Evolutionary conservation across 2,329 filamentous ascomycete species (phyloP), one percentile per base, ranked within the genome.

Genomic region (Thyridium curvatum): DNA sequence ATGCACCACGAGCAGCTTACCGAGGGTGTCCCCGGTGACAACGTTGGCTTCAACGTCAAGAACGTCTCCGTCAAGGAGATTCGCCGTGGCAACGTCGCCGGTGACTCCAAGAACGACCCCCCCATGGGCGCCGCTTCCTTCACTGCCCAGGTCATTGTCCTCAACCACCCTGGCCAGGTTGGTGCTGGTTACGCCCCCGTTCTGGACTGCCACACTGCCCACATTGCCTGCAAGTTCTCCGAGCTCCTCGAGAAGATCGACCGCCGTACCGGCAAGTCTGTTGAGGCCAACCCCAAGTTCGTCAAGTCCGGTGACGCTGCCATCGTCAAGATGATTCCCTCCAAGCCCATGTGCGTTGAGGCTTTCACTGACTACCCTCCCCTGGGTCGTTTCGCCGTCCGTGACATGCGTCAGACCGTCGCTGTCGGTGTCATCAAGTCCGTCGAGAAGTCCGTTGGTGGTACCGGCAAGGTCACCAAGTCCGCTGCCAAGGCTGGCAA

Each of bases 21-120:
- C 53, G 84, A 95, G 82, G 93, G 93, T 86, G 65, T 86, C 55
- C 93, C 93, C 65, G 93, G 93, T 84, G 93, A 98, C 87, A 98
- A 98, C 81, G 93, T 98, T 71, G 93, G 93, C 62, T 98, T 98
- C 90, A 98, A 98, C 87, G 91, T 98, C 77, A 98, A 98, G 90
- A 98, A 98, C 93, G 93, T 98, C 64, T 97, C 93, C 72, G 93
- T 98, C 77, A 98, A 98, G 90, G 93, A 98, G 72, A 95, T 98
- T 67, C 93, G 93, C 75, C 93, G 93, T 94, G 93, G 93, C 67
- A 97, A 98, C 84, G 93, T 98, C 61, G 86, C 86, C 63, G 88
- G 89, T 88, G 93, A 98, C 88, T 91, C 87, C 82, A 98, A 98
- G 90, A 94, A 94, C 80, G 93, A 98, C 78, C 93, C 93, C 61